Evolutionary conservation across 2,329 filamentous ascomycete genomes (phyloP).

Genomic region (Podosphaera xanthii): DNA sequence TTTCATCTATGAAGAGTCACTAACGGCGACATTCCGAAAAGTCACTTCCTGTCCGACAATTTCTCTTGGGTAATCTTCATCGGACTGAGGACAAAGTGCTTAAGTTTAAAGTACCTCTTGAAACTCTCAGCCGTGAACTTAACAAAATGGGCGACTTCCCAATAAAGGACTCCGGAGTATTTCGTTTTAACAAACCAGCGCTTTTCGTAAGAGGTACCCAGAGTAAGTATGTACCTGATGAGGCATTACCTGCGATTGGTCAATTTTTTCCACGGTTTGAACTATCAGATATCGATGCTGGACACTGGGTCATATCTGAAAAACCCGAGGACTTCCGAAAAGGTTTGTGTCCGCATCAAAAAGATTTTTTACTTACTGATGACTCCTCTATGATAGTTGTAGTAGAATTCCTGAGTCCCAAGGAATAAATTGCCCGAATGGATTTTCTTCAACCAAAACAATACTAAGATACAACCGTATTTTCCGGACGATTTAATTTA

Average conservation of each 20-base stretch:
- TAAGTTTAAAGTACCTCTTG: conserved; percentile 61
- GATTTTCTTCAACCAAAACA: too few species aligned
- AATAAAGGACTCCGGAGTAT: conserved; percentile 45
- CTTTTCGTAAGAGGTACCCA: conserved; percentile 59
- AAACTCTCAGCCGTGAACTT: conserved; percentile 42
- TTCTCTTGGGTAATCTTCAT: conserved; percentile 69
- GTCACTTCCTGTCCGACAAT: conserved; percentile 62
- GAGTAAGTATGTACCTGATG: conserved; percentile 62
- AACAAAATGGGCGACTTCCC: conserved; percentile 67
- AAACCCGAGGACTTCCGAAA: conserved; percentile 56
- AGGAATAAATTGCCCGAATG: conserved; percentile 19
- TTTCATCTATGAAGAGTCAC: neutral
- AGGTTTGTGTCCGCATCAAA: conserved; percentile 26
- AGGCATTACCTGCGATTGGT: conserved; percentile 55
- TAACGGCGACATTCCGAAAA: conserved; percentile 10
- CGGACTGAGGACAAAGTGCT: conserved; percentile 29
- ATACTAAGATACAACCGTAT: too few species aligned
- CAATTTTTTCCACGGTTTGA: conserved; percentile 62
- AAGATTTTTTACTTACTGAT: conserved; percentile 2
- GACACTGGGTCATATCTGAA: conserved; percentile 82
- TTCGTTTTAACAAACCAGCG: conserved; percentile 51
- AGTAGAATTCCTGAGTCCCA: conserved; percentile 33
- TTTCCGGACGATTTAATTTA: too few species aligned
- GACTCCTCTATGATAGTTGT: conserved; percentile 24
- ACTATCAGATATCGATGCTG: conserved; percentile 50